Evolutionary conservation across 139 green algal species (phyloP).

Genomic region (Chlamydomonas urium): DNA sequence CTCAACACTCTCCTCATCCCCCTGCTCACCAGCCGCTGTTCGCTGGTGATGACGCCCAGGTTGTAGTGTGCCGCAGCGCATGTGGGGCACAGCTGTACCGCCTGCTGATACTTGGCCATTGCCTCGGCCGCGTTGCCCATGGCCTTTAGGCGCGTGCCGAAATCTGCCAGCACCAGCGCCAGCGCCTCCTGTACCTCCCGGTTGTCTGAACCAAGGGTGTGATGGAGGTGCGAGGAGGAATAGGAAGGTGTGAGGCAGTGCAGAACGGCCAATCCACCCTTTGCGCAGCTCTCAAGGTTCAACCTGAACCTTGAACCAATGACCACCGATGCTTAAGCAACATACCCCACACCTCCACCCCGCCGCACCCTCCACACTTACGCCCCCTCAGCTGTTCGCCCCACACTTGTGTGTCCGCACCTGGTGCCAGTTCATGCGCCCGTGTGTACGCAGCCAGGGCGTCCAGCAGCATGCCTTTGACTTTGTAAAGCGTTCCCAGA

Average conservation of each 20-base stretch:
- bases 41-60: slow-evolving; percentile 81
- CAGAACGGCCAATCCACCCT: not conserved
- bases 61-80: slow-evolving; percentile 90
- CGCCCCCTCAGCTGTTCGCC: not conserved
- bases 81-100: slow-evolving; percentile 39
- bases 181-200: slow-evolving; percentile 11
- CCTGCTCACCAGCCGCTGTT: slow-evolving; percentile 51
- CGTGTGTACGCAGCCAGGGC: slow-evolving; percentile 30
- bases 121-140: not conserved
- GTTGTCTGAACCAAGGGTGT: not conserved
- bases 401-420: slow-evolving; percentile 15
- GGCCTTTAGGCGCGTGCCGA: slow-evolving; percentile 1
- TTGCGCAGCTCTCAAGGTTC: not conserved
- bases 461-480: slow-evolving; percentile 55
- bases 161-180: slow-evolving; percentile 10
- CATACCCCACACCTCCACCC: not conserved
- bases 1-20: too few species aligned
- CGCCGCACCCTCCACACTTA: not conserved
- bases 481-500: slow-evolving; percentile 62
- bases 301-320: not conserved
- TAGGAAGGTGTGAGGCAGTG: not conserved
- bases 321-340: not conserved
- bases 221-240: not conserved
- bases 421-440: slow-evolving; percentile 25
- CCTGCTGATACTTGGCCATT: slow-evolving; percentile 8